Base-by-base conservation (phyloP, 192 early-diverging fungal species). In the Phlyctochytrium bullatum region DNA sequence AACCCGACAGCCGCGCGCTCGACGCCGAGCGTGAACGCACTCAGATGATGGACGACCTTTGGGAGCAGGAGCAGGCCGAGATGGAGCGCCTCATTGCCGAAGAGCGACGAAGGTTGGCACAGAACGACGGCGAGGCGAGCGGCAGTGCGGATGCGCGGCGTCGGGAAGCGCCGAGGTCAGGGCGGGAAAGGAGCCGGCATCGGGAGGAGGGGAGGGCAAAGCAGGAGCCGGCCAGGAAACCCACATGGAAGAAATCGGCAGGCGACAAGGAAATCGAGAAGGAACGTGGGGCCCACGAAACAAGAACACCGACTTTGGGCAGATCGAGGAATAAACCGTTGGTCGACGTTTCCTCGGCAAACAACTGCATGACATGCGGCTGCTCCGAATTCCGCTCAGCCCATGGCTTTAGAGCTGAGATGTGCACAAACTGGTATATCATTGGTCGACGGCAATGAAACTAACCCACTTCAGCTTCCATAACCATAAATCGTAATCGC, bases 301-400 rank as follows among this genome's bases (percentile, higher is more conserved):
- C n/a, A n/a, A n/a, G n/a, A n/a, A n/a, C n/a, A n/a, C n/a, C 32
- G 14, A 71, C 53, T 17, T 17, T 63, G 28, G 54, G 59, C 2
- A 30, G 36, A 36, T 1, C 56, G 12, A n/a, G 23, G 36, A 32
- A 3, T 24, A 76, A 73, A 62, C 74, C 80, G 28, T 51, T 82
- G 40, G 70, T 82, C 47, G 80, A 82, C 58, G 61, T 82, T 3
- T 64, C 62, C 14, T 74, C 74, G 50, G 52, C 52, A 34, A 69
- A 69, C 25, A 76, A 81, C 58, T 81, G 80, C 61, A 35, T 60
- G 10, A 63, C 36, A 25, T 81, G 80, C 52, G 80, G 80, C 3
- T 81, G 80, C 62, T 75, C 73, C 33, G 79, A 81, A 54, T 73
- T 58, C 34, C 68, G 71, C 10, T 47, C 40, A 47, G 40, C 40